Evolutionary conservation across 1,284 basidiomycete species (phyloP).

Genomic region (Melampsora larici-populina): DNA sequence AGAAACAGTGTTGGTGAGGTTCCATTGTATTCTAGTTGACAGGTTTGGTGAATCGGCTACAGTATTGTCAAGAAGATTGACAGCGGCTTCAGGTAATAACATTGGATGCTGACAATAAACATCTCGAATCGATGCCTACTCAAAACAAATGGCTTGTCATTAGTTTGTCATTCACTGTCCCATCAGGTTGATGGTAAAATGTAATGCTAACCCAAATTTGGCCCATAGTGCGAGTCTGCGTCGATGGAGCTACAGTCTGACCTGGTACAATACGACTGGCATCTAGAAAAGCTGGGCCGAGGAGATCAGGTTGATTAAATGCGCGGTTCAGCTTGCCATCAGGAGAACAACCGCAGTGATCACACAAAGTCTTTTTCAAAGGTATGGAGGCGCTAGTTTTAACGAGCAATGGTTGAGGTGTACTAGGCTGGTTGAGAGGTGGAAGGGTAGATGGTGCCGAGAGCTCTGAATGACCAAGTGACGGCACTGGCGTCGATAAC

Average conservation of each 20-base stretch:
- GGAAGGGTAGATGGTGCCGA: too few relatives aligned
- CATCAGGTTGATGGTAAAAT: not conserved
- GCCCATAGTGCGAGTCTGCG: not conserved
- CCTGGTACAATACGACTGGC: conserved; percentile 8
- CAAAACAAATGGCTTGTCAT: not conserved
- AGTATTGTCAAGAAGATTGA: conserved; percentile 20
- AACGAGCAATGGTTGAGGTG: too few relatives aligned
- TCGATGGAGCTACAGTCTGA: not conserved
- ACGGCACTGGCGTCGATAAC: too few relatives aligned
- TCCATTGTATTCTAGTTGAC: not conserved
- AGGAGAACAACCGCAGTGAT: conserved; percentile 25
- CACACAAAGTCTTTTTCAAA: not conserved
- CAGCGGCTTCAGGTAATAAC: conserved; percentile 1
- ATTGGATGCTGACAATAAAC: conserved; percentile 30
- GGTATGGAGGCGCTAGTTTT: too few relatives aligned
- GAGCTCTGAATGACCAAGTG: too few relatives aligned
- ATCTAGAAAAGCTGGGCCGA: conserved; percentile 8
- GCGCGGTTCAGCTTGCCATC: not conserved
- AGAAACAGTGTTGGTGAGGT: not conserved
- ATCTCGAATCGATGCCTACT: conserved; percentile 35
- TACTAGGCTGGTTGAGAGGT: too few relatives aligned
- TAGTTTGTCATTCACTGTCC: too few relatives aligned
- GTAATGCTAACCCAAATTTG: conserved; percentile 26
- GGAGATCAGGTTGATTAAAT: conserved; percentile 18
- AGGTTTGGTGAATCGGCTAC: not conserved